Base-by-base conservation (phyloP, 2,329 filamentous ascomycete genomes). In the Fulvia fulva region DNA sequence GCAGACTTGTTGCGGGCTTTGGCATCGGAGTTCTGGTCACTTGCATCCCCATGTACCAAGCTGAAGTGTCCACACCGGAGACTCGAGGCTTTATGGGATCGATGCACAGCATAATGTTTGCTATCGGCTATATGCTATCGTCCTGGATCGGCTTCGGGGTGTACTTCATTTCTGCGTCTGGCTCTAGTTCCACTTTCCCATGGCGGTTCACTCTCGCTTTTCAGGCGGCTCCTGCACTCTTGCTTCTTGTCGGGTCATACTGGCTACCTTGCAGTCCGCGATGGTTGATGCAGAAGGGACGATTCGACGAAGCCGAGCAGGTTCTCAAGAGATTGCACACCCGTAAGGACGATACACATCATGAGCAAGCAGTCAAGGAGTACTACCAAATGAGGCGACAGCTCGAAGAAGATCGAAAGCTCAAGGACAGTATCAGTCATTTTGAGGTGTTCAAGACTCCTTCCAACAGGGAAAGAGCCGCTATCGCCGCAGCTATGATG, bases 141-240 rank as follows among this genome's bases (percentile, higher is more conserved):
- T 72, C 70, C 1, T 78, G 74, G 76, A 68, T 78, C 51, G 57
- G 56, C 16, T 55, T 55, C 21, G 28, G 28, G 26, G 43, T 46
- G 34, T 58, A 50, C 51, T 43, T 53, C 45, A 49, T 53, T 44
- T 44, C 49, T n/a, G 41, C 55, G 9, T 37, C 46, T 32, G 25
- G n/a, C 30, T 52, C 47, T 19, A 21, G 21, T 14, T 55, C 34
- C 16, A 66, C 68, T 0, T 76, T 77, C 53, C 64, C 74, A 7
- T 82, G 80, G 80, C 69, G 76, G 12, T 77, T 78, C 55, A 76
- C 76, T 1, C 68, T 80, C 2, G 76, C 77, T 0, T 73, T 80
- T 50, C 77, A 79, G 61, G 71, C 68, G 30, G 65, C 73, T 2
- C 75, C 75, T 19, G 71, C 77, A 0, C 54, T 78, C 4, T 65